phyloP scores from a whole-genome alignment of 139 green algal genomes.

The Pycnococcus provasolii region DNA sequence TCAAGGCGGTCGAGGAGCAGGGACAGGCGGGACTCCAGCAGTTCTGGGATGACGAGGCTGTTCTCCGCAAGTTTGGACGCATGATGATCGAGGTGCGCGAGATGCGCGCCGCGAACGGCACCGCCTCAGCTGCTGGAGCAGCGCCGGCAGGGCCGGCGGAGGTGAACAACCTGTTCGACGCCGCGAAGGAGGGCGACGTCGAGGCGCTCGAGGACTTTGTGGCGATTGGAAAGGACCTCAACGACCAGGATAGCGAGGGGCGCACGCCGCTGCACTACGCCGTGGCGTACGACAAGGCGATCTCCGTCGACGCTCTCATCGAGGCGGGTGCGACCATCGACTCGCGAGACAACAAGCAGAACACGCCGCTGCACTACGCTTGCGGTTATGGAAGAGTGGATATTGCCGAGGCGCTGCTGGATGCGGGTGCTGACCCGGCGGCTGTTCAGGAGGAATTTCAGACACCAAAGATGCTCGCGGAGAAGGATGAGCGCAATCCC shows the following conservation, averaged over 20 bases:
- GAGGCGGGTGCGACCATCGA: conserved; percentile 7
- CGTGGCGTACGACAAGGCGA: conserved; percentile 23
- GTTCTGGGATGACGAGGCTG: conserved; percentile 6
- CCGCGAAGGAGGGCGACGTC: conserved; percentile 23
- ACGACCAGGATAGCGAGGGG: conserved; percentile 17
- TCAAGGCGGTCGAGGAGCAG: background rate
- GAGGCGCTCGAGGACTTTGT: conserved; percentile 34
- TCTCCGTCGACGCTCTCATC: conserved; percentile 13
- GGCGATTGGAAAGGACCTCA: conserved; percentile 28
- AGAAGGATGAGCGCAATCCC: conserved; percentile 7
- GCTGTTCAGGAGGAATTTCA: background rate
- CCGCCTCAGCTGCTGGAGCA: background rate
- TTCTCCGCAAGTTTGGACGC: conserved; percentile 5
- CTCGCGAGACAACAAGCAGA: conserved; percentile 26
- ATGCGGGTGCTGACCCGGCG: background rate
- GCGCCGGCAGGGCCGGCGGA: background rate
- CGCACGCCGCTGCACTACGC: conserved; percentile 31
- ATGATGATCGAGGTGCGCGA: background rate
- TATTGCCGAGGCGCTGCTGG: background rate
- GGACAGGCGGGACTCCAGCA: conserved; percentile 3
- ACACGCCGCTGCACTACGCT: conserved; percentile 34
- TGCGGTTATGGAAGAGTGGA: conserved; percentile 25
- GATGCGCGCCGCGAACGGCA: background rate
- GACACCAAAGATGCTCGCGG: background rate
- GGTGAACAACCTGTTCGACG: conserved; percentile 6